A percentile compares a stretch with the other conserved stretches of the same genome.
Conservation (phyloP, 371 early-diverging fungal genomes). For the Syncephalastrum monosporum region DNA sequence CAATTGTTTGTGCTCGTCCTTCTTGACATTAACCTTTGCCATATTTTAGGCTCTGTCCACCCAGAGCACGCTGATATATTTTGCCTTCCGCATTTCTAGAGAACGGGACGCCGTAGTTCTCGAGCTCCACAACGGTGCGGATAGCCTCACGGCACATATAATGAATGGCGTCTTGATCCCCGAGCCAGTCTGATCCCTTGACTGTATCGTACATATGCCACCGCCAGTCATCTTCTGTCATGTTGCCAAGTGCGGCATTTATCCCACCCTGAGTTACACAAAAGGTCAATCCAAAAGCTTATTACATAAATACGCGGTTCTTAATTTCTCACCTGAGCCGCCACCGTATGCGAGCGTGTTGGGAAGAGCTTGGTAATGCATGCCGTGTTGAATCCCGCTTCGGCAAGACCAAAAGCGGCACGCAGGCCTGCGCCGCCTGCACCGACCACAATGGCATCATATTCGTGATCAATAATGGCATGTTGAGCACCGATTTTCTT, state of each 20-base stretch:
- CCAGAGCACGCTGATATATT: conserved; percentile 98
- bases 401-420: conserved; percentile 97
- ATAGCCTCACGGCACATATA: conserved; percentile 99
- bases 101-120: conserved; percentile 97
- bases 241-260: conserved; percentile 98
- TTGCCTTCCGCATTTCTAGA: conserved; percentile 96
- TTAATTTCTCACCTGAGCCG: conserved; percentile 78
- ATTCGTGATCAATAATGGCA: conserved; percentile 95
- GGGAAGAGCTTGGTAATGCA: conserved; percentile 98
- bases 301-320: background rate
- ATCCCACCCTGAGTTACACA: conserved; percentile 82
- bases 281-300: background rate
- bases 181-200: conserved; percentile 98
- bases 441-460: conserved; percentile 97
- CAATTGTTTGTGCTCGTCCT: background rate
- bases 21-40: conserved; percentile 72
- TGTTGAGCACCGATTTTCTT: conserved; percentile 38
- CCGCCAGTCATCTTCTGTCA: conserved; percentile 99
- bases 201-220: conserved; percentile 99
- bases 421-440: conserved; percentile 99
- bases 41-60: conserved; percentile 92
- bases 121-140: conserved; percentile 93
- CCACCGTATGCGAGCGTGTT: conserved; percentile 97
- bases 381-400: conserved; percentile 97
- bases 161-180: conserved; percentile 98